Conservation (phyloP, 768 basidiomycete genomes). For the Tulasnella sp. region DNA sequence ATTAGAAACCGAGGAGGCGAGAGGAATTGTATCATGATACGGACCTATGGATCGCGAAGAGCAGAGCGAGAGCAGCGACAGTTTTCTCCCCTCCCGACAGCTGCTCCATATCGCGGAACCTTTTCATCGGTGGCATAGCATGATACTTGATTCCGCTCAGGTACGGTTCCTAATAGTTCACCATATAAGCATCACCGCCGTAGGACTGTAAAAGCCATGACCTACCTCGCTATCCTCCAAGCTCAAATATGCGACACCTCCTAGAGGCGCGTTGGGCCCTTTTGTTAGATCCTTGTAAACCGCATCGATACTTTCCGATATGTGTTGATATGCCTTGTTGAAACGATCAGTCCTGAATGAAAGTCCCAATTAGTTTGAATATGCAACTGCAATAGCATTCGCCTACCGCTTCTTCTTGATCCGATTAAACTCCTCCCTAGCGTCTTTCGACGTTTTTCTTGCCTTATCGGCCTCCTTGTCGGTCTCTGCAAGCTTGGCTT, state of each 20-base stretch:
- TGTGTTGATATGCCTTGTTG: constrained; percentile 93
- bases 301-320: constrained; percentile 85
- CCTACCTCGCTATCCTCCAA: constrained; percentile 90
- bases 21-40: constrained; percentile 10
- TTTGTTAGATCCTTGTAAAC: constrained; percentile 98
- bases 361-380: constrained; percentile 1
- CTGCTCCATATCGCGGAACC: constrained; percentile 98
- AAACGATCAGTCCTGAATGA: constrained; percentile 62
- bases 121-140: constrained; percentile 99
- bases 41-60: constrained; percentile 94
- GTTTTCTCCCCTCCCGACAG: constrained; percentile 98
- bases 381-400: background rate
- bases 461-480: constrained; percentile 90
- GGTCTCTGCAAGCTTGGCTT: constrained; percentile 74
- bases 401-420: constrained; percentile 69
- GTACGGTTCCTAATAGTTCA: constrained; percentile 57
- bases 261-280: constrained; percentile 85
- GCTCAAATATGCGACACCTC: constrained; percentile 92
- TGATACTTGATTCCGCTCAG: constrained; percentile 91
- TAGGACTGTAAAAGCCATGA: background rate
- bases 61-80: constrained; percentile 88
- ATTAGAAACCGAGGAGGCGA: background rate
- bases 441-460: constrained; percentile 75
- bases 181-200: background rate
- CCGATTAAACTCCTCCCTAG: constrained; percentile 87